These are phyloP conservation scores for Fusarium solani-melongenae DNA, from an alignment of 2,329 filamentous ascomycete species.

Conservation along the genomic window DNA sequence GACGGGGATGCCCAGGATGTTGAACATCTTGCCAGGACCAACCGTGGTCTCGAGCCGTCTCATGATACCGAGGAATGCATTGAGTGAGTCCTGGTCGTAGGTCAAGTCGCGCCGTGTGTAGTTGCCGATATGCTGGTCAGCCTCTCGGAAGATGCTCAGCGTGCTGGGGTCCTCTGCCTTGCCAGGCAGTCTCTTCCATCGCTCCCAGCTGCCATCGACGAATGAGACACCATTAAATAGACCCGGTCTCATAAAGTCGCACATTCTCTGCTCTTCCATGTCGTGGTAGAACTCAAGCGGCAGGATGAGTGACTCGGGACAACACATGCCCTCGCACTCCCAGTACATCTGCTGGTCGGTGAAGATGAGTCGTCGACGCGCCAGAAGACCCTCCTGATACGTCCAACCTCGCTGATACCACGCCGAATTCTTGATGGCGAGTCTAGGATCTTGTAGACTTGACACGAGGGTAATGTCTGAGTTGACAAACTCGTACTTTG, in stretches of 20 bases:
- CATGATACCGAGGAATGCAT: conserved; percentile 47
- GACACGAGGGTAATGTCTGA: conserved; percentile 48
- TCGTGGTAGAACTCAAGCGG: conserved; percentile 49
- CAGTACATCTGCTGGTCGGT: conserved; percentile 54
- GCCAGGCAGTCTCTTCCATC: conserved; percentile 47
- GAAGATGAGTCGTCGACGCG: conserved; percentile 52
- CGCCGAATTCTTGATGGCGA: conserved; percentile 45
- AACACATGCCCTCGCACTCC: conserved; percentile 53
- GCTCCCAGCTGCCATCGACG: conserved; percentile 50
- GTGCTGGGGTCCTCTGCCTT: conserved; percentile 47
- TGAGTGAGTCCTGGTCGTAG: conserved; percentile 48
- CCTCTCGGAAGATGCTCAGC: conserved; percentile 50
- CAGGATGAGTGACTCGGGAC: conserved; percentile 48
- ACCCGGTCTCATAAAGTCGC: conserved; percentile 49
- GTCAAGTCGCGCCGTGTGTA: conserved; percentile 46
- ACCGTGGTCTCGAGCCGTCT: conserved; percentile 46
- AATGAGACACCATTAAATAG: conserved; percentile 50
- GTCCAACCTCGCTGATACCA: conserved; percentile 54
- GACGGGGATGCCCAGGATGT: conserved; percentile 48
- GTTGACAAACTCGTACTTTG: conserved; percentile 48
- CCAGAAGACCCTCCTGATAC: conserved; percentile 52
- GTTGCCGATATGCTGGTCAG: conserved; percentile 47
- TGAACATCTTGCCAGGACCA: conserved; percentile 45
- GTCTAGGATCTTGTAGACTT: conserved; percentile 45
- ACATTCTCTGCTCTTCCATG: conserved; percentile 48